A percentile compares a stretch with the other conserved stretches of the same genome.
These are phyloP conservation scores for Dictyostelium brefeldianum DNA, from an alignment of 78 protist species.

Conservation along the genomic window DNA sequence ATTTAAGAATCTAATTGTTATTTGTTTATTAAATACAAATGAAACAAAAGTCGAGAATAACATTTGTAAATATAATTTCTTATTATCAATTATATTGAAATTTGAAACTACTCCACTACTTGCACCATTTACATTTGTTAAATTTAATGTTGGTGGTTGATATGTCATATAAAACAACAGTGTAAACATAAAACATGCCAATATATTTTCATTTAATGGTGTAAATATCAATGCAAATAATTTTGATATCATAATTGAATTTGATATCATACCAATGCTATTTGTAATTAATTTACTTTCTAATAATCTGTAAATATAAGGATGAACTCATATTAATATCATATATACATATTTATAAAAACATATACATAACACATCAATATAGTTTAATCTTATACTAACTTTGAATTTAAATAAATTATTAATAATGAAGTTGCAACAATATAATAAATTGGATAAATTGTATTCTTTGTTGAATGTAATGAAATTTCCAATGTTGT, in stretches of 20 bases:
- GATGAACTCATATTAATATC: background rate
- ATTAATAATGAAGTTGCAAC: background rate
- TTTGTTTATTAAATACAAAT: constrained; percentile 5
- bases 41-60: background rate
- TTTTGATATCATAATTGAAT: constrained; percentile 16
- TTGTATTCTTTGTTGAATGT: background rate
- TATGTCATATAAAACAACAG: background rate
- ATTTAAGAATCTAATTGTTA: background rate
- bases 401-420: background rate
- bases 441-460: constrained; percentile 31
- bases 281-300: constrained; percentile 4
- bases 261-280: constrained; percentile 13
- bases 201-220: constrained; percentile 15
- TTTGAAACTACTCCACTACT: background rate
- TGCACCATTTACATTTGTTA: background rate
- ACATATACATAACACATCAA: too few relatives aligned
- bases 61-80: background rate
- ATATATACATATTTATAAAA: too few relatives aligned
- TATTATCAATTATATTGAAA: background rate
- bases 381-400: too few relatives aligned
- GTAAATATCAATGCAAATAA: constrained; percentile 3
- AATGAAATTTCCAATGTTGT: constrained; percentile 25
- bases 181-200: constrained; percentile 25
- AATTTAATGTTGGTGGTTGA: background rate
- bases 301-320: background rate